Conservation (phyloP, 305 asterid species). For the Fraxinus paxiana region DNA sequence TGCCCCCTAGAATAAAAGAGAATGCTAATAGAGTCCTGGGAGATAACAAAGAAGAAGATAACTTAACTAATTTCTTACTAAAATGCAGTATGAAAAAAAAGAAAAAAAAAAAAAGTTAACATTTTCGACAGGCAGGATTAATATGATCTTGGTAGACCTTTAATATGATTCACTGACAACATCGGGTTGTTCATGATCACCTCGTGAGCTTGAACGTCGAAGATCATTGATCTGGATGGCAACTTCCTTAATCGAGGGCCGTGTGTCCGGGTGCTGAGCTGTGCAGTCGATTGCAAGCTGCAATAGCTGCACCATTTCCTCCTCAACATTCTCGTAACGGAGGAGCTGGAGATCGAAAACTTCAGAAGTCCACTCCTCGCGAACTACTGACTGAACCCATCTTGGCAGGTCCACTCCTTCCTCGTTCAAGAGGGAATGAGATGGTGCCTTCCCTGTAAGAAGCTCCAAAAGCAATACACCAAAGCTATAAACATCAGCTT, state of each 20-base stretch:
- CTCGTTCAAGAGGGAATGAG: slow-evolving; percentile 52
- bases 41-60: neutral
- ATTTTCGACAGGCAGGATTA: neutral
- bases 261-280: slow-evolving; percentile 50
- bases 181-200: slow-evolving; percentile 31
- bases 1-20: slow-evolving; percentile 27
- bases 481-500: slow-evolving; percentile 54
- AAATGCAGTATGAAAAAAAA: neutral
- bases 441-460: slow-evolving; percentile 57
- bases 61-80: neutral
- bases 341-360: slow-evolving; percentile 56
- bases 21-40: slow-evolving; percentile 14
- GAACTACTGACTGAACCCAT: slow-evolving; percentile 59
- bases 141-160: neutral
- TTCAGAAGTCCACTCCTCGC: slow-evolving; percentile 61
- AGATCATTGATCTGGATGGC: slow-evolving; percentile 37
- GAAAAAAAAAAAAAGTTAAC: neutral
- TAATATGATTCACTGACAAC: slow-evolving; percentile 39
- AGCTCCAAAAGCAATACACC: slow-evolving; percentile 57
- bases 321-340: slow-evolving; percentile 41
- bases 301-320: slow-evolving; percentile 55
- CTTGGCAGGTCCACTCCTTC: slow-evolving; percentile 61
- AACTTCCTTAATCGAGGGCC: slow-evolving; percentile 45
- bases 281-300: slow-evolving; percentile 61
- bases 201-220: slow-evolving; percentile 19